Conservation (phyloP, 306 rosid species). For the Mimosa pudica region DNA sequence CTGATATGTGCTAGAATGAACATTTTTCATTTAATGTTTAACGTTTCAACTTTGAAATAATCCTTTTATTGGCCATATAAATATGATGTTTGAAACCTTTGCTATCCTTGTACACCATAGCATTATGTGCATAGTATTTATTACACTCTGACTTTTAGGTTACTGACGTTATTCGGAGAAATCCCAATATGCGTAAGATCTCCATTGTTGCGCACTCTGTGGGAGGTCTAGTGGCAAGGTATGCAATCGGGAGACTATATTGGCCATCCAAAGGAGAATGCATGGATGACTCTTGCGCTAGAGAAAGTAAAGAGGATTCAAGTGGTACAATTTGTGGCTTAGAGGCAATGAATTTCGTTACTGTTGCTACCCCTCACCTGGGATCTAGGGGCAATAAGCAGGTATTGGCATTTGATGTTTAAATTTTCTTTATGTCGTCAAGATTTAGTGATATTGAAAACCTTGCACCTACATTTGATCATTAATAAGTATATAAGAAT, state of each 20-base stretch:
- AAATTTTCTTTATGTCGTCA: slow-evolving; percentile 18
- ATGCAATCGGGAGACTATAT: slow-evolving; percentile 84
- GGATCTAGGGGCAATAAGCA: slow-evolving; percentile 98
- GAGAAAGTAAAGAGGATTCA: slow-evolving; percentile 39
- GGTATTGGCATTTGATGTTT: slow-evolving; percentile 46
- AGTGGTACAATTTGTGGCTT: slow-evolving; percentile 74
- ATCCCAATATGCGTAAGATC: slow-evolving; percentile 70
- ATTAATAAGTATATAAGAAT: neutral
- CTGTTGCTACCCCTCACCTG: slow-evolving; percentile 96
- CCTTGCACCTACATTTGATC: neutral
- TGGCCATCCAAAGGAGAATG: slow-evolving; percentile 52
- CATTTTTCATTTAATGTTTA: neutral
- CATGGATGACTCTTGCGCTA: slow-evolving; percentile 39
- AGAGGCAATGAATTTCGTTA: slow-evolving; percentile 83
- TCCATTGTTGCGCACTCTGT: slow-evolving; percentile 95
- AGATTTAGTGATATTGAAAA: neutral
- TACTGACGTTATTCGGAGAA: slow-evolving; percentile 64
- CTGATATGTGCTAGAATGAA: slow-evolving; percentile 16
- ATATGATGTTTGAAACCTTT: slow-evolving; percentile 24
- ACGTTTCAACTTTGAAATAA: slow-evolving; percentile 7
- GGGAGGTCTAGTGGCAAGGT: slow-evolving; percentile 94
- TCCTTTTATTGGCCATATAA: slow-evolving; percentile 9
- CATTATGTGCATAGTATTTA: neutral
- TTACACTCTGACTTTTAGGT: slow-evolving; percentile 52
- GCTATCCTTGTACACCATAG: slow-evolving; percentile 25